A percentile compares a stretch with the other conserved stretches of the same genome.
These are phyloP conservation scores for Prinsepia uniflora DNA, from an alignment of 306 rosid genomes.

Conservation along the genomic window DNA sequence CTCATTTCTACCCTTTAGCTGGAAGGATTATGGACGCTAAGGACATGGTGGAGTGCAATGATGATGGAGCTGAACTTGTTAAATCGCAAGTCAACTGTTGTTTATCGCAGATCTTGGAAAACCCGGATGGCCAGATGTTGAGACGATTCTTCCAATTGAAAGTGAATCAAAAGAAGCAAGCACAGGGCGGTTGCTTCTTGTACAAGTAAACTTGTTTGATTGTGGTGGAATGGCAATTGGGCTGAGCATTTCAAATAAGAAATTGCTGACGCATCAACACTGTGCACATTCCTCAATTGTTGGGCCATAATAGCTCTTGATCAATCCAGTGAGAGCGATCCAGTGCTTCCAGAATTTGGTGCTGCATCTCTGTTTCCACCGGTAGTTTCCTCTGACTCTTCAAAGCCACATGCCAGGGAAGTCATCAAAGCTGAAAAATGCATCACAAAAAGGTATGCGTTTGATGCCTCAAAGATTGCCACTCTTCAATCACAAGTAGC, in stretches of 20 bases:
- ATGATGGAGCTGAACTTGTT: slow-evolving; percentile 34
- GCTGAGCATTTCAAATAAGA: slow-evolving; percentile 1
- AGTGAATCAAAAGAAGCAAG: slow-evolving; percentile 3
- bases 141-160: slow-evolving; percentile 27
- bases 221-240: slow-evolving; percentile 11
- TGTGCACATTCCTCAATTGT: neutral
- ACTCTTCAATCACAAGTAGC: slow-evolving; percentile 31
- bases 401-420: slow-evolving; percentile 10
- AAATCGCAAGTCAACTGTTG: slow-evolving; percentile 25
- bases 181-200: slow-evolving; percentile 23
- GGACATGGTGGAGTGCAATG: slow-evolving; percentile 35
- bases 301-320: neutral
- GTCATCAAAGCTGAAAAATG: slow-evolving; percentile 15
- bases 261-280: slow-evolving; percentile 1
- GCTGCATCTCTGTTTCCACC: neutral
- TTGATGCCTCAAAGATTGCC: slow-evolving; percentile 29
- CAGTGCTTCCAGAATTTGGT: neutral
- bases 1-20: too few relatives aligned
- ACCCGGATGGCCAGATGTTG: slow-evolving; percentile 15
- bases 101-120: slow-evolving; percentile 17
- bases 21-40: slow-evolving; percentile 35
- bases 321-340: neutral
- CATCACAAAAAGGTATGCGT: slow-evolving; percentile 25
- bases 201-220: slow-evolving; percentile 28
- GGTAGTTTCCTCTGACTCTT: neutral